Evolutionary conservation across 139 green algal species (phyloP).

Genomic region (Desmodesmus armatus): DNA sequence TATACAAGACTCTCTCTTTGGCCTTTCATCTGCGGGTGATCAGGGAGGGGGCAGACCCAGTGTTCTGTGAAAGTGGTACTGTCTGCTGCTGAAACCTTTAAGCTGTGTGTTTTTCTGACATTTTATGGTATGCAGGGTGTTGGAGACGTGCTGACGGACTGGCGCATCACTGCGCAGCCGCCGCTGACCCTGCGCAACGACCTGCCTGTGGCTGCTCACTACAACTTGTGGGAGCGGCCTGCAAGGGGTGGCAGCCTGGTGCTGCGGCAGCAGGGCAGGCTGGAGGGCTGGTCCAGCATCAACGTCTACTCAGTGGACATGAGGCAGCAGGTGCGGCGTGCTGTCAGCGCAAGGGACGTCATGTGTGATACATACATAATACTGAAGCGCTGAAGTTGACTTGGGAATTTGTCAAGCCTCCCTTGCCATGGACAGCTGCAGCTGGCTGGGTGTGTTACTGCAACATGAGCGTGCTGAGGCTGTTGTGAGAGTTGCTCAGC

Average conservation of each 20-base stretch:
- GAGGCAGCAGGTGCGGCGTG: constrained; percentile 62
- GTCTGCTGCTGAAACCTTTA: too few relatives aligned
- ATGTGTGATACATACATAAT: too few relatives aligned
- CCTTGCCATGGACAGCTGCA: too few relatives aligned
- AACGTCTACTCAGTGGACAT: constrained; percentile 74
- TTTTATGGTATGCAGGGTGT: constrained; percentile 37
- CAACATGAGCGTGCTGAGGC: too few relatives aligned
- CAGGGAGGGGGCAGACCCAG: not conserved
- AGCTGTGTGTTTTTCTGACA: too few relatives aligned
- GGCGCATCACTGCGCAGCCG: constrained; percentile 73
- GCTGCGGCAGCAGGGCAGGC: constrained; percentile 57
- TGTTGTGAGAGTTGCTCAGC: too few relatives aligned
- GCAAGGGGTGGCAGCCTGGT: constrained; percentile 29
- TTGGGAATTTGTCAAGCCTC: too few relatives aligned
- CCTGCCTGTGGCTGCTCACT: constrained; percentile 74
- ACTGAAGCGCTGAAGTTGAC: too few relatives aligned
- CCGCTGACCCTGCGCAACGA: constrained; percentile 84
- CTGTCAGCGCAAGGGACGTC: too few relatives aligned
- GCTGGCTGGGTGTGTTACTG: too few relatives aligned
- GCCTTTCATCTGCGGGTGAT: not conserved
- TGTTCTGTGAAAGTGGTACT: too few relatives aligned
- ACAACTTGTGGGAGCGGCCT: constrained; percentile 74
- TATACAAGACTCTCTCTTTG: not conserved
- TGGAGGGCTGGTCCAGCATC: constrained; percentile 54
- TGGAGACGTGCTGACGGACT: constrained; percentile 68